Percentiles rank a stretch among this genome's conserved stretches.
Conservation (phyloP, 345 rosid genomes). For the Sisymbrium irio region DNA sequence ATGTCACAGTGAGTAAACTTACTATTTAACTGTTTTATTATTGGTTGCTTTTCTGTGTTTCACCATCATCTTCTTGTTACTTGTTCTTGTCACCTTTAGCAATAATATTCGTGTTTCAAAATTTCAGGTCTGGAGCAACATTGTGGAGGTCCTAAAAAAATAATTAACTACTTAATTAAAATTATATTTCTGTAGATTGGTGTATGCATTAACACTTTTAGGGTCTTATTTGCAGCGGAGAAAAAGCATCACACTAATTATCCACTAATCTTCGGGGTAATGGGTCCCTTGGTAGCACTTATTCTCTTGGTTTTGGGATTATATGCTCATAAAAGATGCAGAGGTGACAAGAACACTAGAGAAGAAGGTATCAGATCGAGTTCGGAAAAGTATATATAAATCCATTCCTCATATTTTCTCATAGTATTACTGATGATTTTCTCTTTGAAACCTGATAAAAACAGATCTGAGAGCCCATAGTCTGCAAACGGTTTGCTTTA, state of each 20-base stretch:
- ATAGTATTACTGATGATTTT: background rate
- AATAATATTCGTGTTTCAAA: background rate
- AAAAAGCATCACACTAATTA: background rate
- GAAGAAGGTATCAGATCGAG: background rate
- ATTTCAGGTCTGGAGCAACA: slow-evolving; percentile 4
- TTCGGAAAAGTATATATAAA: background rate
- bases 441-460: background rate
- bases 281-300: background rate
- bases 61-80: background rate
- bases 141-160: slow-evolving; percentile 8
- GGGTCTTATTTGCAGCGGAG: slow-evolving; percentile 9
- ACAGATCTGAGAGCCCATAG: slow-evolving; percentile 3
- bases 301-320: slow-evolving; percentile 21
- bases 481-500: slow-evolving; percentile 20
- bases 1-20: background rate
- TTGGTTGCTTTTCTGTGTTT: too few relatives aligned
- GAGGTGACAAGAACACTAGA: background rate
- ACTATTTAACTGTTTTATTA: too few relatives aligned
- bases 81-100: background rate
- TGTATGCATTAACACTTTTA: background rate
- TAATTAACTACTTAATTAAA: background rate
- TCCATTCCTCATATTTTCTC: background rate
- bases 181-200: background rate
- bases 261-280: background rate
- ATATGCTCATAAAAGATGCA: slow-evolving; percentile 29